phyloP scores from a whole-genome alignment of 2,329 filamentous ascomycete species.

The Aspergillus melleus region DNA sequence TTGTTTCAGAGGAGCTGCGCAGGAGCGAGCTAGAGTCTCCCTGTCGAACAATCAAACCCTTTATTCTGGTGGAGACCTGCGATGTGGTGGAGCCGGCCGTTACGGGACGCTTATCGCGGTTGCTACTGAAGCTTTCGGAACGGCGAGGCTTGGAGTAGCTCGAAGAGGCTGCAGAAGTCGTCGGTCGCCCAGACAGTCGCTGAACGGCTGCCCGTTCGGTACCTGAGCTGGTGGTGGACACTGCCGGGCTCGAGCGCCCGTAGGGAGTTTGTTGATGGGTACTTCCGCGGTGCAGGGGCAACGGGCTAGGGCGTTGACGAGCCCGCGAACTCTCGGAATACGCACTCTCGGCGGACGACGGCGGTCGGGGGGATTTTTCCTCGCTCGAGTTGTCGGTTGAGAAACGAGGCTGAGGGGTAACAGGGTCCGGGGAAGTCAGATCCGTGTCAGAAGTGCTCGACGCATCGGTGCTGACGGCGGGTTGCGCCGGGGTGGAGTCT shows the following conservation, averaged over 20 bases:
- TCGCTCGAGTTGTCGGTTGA: slow-evolving; percentile 5
- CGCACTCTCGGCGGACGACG: slow-evolving; percentile 29
- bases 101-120: slow-evolving; percentile 38
- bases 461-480: slow-evolving; percentile 8
- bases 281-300: slow-evolving; percentile 24
- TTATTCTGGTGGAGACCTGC: slow-evolving; percentile 43
- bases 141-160: slow-evolving; percentile 32
- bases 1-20: slow-evolving; percentile 40
- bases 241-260: slow-evolving; percentile 18
- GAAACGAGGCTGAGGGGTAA: slow-evolving; percentile 7
- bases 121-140: slow-evolving; percentile 41
- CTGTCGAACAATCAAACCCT: slow-evolving; percentile 40
- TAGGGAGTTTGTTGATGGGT: slow-evolving; percentile 19
- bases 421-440: slow-evolving; percentile 7
- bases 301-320: slow-evolving; percentile 26
- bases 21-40: slow-evolving; percentile 30
- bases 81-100: slow-evolving; percentile 43
- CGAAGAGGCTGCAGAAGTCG: slow-evolving; percentile 28
- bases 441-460: slow-evolving; percentile 8
- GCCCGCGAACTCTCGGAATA: slow-evolving; percentile 29
- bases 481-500: slow-evolving; percentile 17
- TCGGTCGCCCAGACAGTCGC: slow-evolving; percentile 35
- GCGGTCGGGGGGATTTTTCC: slow-evolving; percentile 22
- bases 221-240: slow-evolving; percentile 25
- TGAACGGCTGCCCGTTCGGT: slow-evolving; percentile 44